Conservation (phyloP, 2,329 filamentous ascomycete species). For the Zymoseptoria tritici region DNA sequence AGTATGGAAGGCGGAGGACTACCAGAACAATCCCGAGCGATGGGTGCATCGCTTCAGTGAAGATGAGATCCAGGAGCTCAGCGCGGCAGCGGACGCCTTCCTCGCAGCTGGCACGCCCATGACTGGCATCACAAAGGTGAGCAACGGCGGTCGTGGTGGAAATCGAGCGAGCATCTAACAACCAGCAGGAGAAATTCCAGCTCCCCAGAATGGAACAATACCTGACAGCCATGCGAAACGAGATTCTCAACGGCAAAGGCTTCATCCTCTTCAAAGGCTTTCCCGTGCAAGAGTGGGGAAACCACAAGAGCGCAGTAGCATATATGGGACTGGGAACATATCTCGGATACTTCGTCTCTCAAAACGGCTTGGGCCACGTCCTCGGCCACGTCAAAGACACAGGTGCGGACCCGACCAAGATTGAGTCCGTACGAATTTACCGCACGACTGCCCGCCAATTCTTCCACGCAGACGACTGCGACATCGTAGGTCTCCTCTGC, state of each 20-base stretch:
- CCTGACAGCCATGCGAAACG: slow-evolving; percentile 52
- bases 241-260: slow-evolving; percentile 72
- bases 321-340: slow-evolving; percentile 80
- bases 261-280: slow-evolving; percentile 86
- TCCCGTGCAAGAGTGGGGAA: slow-evolving; percentile 67
- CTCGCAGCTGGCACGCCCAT: slow-evolving; percentile 57
- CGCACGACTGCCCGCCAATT: slow-evolving; percentile 73
- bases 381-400: slow-evolving; percentile 86
- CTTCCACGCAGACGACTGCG: slow-evolving; percentile 77
- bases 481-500: slow-evolving; percentile 77
- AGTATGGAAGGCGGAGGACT: slow-evolving; percentile 63
- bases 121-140: slow-evolving; percentile 57
- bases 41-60: slow-evolving; percentile 66
- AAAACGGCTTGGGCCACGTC: slow-evolving; percentile 78
- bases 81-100: slow-evolving; percentile 61
- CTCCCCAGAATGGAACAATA: slow-evolving; percentile 51
- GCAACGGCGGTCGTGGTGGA: slow-evolving; percentile 25
- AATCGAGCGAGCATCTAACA: slow-evolving; percentile 11
- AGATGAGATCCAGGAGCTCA: slow-evolving; percentile 61
- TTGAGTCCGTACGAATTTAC: slow-evolving; percentile 83
- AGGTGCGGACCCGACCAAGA: slow-evolving; percentile 71
- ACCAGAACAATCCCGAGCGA: slow-evolving; percentile 53
- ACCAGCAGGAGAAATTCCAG: slow-evolving; percentile 46
- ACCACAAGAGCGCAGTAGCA: slow-evolving; percentile 70
- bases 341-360: slow-evolving; percentile 78